Base-by-base conservation (phyloP, 345 rosid species). In the Hibiscus trionum region DNA sequence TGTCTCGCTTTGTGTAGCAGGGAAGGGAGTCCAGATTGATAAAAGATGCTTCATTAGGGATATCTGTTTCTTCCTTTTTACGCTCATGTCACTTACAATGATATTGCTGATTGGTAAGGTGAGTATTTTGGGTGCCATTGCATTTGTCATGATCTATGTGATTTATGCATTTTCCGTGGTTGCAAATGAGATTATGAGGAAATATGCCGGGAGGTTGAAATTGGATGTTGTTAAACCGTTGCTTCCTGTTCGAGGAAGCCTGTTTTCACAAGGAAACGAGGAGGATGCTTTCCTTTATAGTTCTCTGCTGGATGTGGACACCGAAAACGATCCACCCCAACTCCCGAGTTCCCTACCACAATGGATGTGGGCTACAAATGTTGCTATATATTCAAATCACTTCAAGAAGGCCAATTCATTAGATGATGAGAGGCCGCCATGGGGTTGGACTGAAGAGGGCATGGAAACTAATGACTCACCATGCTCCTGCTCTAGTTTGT, bases 351-450 rank as follows among this genome's bases (percentile, higher is more conserved):
- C 94, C 65, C 76, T 88, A 46, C 90, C 93, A 37, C 88, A 79
- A 35, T 89, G 90, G 93, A 89, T 89, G 93, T 89, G 93, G 91
- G 86, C 91, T 46, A 81, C 88, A n/a, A 85, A 89, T 72, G 91
- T 89, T 60, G 91, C 95, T 33, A 89, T 87, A 72, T 89, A 80
- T 71, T 89, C 95, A 14, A 84, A 86, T 79, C 84, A 87, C 79
- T 76, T 79, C 26, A 31, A 75, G 12, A 87, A 80, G 61, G 66
- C 5, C 61, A 77, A 72, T 61, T 33, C 73, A 11, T 63, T 47
- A 4, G 86, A 79, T 63, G 77, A 76, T 26, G 88, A 85, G 42
- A 79, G 81, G 39, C 82, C 88, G 52, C 88, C 86, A 14, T 85
- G 86, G 88, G 88, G 88, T 39, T 85, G 88, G 86, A 76, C 79